Evolutionary conservation across 108 stramenopile genomes (phyloP), one percentile per base, ranked within the genome.

Genomic region (Skeletonema costatum): DNA sequence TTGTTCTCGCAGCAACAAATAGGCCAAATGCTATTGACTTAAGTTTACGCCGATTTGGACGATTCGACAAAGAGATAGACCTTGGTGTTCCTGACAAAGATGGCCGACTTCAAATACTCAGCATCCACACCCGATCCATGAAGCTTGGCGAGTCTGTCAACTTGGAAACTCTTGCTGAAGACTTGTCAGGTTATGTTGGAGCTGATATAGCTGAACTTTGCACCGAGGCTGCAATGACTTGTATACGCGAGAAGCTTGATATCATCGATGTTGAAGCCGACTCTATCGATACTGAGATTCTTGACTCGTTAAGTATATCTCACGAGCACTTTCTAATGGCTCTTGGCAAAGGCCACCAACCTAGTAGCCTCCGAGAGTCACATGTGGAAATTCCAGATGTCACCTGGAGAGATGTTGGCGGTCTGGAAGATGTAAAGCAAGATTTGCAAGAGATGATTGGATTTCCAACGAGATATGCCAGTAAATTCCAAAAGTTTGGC

Each of bases 211-310:
- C 95, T 64, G 98, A 99, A 80, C 86, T 99, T 10, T 97, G 96
- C 77, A 99, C 98, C 73, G 98, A 99, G 87, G 98, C 98, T 30
- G 98, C 98, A 42, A 99, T 99, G 77, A 88, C 90, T 66, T 92
- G 92, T 70, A 92, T 95, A 66, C 85, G 94, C 32, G 73, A 79
- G 44, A 92, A 94, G 73, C 88, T 94, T 85, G 91, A 90, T 13
- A 56, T 88, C 1, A 92, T 94, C 68, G 93, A 94, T 74, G 88
- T 94, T 58, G 93, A 94, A 66, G 85, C 80, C 21, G 87, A 90
- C 44, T 79, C 82, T 51, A 95, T 98, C 70, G 77, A 93, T 13
- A 91, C 96, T 29, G 90, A 90, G 65, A 96, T 97, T 86, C 93
- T 99, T 79, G 88, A 90, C 67, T 87, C 31, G 69, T 85, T 71